Evolutionary conservation across 2,329 filamentous ascomycete genomes (phyloP).

Genomic region (Diaporthe sp.): DNA sequence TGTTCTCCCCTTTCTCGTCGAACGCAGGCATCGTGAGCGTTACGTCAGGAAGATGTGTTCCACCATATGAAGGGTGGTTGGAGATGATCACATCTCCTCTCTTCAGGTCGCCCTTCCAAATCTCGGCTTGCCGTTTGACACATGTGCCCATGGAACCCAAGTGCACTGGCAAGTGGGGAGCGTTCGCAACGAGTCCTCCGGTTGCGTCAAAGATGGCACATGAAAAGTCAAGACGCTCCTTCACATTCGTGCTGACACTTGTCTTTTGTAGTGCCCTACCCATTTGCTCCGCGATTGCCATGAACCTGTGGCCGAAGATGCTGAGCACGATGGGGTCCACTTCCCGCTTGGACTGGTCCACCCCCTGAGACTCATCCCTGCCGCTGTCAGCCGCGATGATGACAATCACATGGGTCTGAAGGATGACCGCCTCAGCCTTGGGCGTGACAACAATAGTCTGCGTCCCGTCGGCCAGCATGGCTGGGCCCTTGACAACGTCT

Average conservation of each 20-base stretch:
- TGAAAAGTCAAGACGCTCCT: slow-evolving; percentile 86
- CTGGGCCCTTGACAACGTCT: slow-evolving; percentile 82
- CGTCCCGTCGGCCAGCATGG: slow-evolving; percentile 87
- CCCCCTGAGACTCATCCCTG: slow-evolving; percentile 51
- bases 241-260: slow-evolving; percentile 84
- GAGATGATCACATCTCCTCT: slow-evolving; percentile 86
- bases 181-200: slow-evolving; percentile 83
- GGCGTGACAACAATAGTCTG: slow-evolving; percentile 95
- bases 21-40: slow-evolving; percentile 87
- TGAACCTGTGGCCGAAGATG: slow-evolving; percentile 86
- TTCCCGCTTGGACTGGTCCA: slow-evolving; percentile 54
- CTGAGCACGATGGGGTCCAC: slow-evolving; percentile 83
- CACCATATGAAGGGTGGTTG: slow-evolving; percentile 87
- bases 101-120: slow-evolving; percentile 84
- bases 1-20: slow-evolving; percentile 73
- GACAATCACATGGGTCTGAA: slow-evolving; percentile 91
- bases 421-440: slow-evolving; percentile 79
- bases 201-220: slow-evolving; percentile 85
- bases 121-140: slow-evolving; percentile 81
- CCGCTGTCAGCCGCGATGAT: slow-evolving; percentile 76
- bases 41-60: slow-evolving; percentile 87
- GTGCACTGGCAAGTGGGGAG: slow-evolving; percentile 86
- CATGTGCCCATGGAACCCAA: slow-evolving; percentile 90
- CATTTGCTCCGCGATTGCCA: slow-evolving; percentile 91
- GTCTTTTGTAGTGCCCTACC: slow-evolving; percentile 84